Base-by-base conservation (phyloP, 2,329 filamentous ascomycete genomes). In the Westerdykella ornata region DNA sequence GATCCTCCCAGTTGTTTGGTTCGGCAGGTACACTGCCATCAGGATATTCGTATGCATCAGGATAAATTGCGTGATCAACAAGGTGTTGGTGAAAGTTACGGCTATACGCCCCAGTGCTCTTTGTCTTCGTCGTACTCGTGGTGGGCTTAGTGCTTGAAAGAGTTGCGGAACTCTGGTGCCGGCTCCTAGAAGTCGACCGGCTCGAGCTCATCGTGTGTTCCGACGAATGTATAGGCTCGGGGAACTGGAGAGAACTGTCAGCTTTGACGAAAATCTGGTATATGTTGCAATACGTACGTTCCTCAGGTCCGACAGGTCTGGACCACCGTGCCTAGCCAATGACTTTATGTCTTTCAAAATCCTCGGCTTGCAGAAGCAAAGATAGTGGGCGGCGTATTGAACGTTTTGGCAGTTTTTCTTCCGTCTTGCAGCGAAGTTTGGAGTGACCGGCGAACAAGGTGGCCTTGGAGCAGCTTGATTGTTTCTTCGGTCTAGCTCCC, bases 11-110 rank as follows among this genome's bases (percentile, higher is more conserved):
- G 41, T 68, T 65, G n/a, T 43, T 39, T 43, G 59, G 63, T 41
- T 52, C 47, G 35, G 53, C n/a, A 12, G 59, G 46, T 26, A 43
- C 36, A 31, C 44, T 33, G 14, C 53, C 55, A 52, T 56, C 8
- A 3, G 46, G 53, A 43, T 51, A 33, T 62, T 57, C 18, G 68
- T 49, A 15, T 43, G 39, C 33, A 42, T 37, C 5, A 31, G 60
- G 47, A 38, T 65, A 62, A 30, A 70, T 47, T 13, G 42, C 42
- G 45, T 60, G 32, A 41, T 71, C 61, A 40, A 63, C 60, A 33
- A 71, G 47, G 37, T 67, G 55, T 40, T 65, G 59, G 39, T 67
- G 54, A 51, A 70, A 70, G 42, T 54, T 47, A 34, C 51, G 49
- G 47, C 63, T 46, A 45, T 68, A 67, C 1, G 52, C 43, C 34